Evolutionary conservation across 805 yeast genomes (phyloP).

Genomic region (Spathaspora sp.): DNA sequence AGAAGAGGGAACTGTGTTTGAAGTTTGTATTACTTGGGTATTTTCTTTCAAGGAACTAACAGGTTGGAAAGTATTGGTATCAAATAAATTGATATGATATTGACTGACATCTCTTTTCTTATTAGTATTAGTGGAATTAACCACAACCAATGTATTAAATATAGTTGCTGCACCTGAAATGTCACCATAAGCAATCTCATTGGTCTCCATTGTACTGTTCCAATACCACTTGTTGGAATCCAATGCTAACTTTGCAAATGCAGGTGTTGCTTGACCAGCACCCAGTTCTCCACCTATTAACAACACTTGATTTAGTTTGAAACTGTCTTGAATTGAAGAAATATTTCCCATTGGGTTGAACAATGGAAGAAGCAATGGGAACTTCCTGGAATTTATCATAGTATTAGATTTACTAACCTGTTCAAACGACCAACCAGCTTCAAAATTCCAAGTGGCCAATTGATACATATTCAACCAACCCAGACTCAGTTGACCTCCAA

Average conservation of each 20-base stretch:
- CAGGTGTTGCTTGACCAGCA: constrained; percentile 34
- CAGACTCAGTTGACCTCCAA: constrained; percentile 60
- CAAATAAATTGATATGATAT: constrained; percentile 40
- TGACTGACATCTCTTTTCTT: constrained; percentile 17
- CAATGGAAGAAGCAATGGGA: constrained; percentile 53
- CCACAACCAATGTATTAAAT: constrained; percentile 47
- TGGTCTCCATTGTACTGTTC: constrained; percentile 19
- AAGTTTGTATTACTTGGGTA: background rate
- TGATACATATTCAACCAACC: constrained; percentile 78
- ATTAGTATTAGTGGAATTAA: constrained; percentile 20
- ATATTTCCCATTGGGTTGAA: constrained; percentile 26
- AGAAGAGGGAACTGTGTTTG: background rate
- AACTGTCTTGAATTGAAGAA: constrained; percentile 26
- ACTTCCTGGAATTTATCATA: constrained; percentile 50
- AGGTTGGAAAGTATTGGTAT: constrained; percentile 30
- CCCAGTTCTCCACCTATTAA: constrained; percentile 57
- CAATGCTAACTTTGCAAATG: constrained; percentile 36
- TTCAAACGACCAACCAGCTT: constrained; percentile 62
- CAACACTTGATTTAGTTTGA: constrained; percentile 39
- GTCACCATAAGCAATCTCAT: constrained; percentile 10
- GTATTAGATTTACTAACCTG: constrained; percentile 18
- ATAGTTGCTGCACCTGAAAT: constrained; percentile 51
- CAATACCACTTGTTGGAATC: constrained; percentile 34
- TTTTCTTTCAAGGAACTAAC: constrained; percentile 22
- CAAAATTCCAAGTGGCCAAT: constrained; percentile 68